These are phyloP conservation scores for Lentinula detonsa DNA, from an alignment of 768 basidiomycete genomes.

Conservation along the genomic window DNA sequence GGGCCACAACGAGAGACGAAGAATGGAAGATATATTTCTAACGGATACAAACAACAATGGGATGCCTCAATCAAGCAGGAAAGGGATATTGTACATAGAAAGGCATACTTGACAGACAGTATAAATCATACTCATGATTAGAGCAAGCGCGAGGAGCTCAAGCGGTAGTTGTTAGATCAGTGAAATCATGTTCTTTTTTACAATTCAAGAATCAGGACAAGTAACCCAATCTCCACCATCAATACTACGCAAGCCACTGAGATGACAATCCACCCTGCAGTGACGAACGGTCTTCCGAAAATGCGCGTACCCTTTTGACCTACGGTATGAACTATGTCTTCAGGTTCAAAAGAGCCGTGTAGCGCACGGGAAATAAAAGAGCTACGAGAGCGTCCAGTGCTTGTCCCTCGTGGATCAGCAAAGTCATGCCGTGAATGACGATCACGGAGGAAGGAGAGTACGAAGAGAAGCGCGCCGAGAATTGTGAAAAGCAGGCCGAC, in stretches of 20 bases:
- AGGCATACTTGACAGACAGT: background rate
- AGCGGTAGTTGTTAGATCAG: background rate
- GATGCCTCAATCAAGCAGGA: too few relatives aligned
- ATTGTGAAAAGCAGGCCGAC: conserved; percentile 61
- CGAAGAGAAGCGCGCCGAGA: conserved; percentile 54
- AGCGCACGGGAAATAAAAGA: background rate
- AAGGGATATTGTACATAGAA: too few relatives aligned
- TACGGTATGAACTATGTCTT: conserved; percentile 41
- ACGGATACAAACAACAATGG: too few relatives aligned
- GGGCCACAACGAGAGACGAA: too few relatives aligned
- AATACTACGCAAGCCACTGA: conserved; percentile 56
- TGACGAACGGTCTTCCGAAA: conserved; percentile 74
- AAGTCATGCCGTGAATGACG: conserved; percentile 72
- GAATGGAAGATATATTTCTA: too few relatives aligned
- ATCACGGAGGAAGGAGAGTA: conserved; percentile 52
- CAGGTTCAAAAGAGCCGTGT: conserved; percentile 17
- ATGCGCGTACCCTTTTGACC: conserved; percentile 57
- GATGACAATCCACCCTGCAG: conserved; percentile 73
- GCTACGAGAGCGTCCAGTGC: background rate
- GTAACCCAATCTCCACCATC: conserved; percentile 56
- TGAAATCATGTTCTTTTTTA: conserved; percentile 11
- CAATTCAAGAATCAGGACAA: conserved; percentile 53
- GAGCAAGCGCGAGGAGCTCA: background rate
- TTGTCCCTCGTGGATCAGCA: conserved; percentile 42
- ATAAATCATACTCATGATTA: background rate